phyloP scores from a whole-genome alignment of 2,329 filamentous ascomycete species.

The Setomelanomma holmii region DNA sequence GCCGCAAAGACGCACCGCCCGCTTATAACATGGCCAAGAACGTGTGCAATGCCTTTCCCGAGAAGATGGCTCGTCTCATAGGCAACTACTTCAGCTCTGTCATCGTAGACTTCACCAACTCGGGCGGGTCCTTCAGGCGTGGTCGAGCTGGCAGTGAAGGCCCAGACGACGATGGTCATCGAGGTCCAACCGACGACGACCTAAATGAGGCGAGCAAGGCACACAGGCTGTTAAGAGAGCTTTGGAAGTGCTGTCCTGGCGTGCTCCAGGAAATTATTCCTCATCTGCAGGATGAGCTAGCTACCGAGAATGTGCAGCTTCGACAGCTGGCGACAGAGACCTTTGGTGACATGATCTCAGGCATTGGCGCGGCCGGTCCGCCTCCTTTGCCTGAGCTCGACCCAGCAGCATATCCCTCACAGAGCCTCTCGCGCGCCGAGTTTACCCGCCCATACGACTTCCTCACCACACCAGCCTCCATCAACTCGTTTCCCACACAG shows the following conservation, averaged over 20 bases:
- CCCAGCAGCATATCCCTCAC: conserved; percentile 82
- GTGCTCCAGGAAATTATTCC: conserved; percentile 93
- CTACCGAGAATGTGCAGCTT: conserved; percentile 85
- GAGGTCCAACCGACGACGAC: conserved; percentile 79
- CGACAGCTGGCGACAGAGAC: conserved; percentile 91
- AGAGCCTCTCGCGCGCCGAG: conserved; percentile 58
- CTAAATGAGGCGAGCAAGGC: conserved; percentile 88
- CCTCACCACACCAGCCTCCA: conserved; percentile 82
- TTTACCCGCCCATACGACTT: conserved; percentile 59
- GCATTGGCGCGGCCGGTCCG: conserved; percentile 89
- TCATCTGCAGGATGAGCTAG: conserved; percentile 89
- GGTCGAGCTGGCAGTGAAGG: conserved; percentile 47
- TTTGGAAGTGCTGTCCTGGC: conserved; percentile 89
- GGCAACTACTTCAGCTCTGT: conserved; percentile 98
- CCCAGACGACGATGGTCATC: conserved; percentile 53
- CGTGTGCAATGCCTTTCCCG: conserved; percentile 85
- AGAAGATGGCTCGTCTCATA: conserved; percentile 94
- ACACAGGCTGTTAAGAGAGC: conserved; percentile 84
- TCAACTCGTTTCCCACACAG: conserved; percentile 86
- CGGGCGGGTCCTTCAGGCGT: conserved; percentile 24
- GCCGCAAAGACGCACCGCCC: conserved; percentile 86
- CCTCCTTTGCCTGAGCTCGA: conserved; percentile 76
- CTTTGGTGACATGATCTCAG: conserved; percentile 91
- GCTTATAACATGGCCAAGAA: conserved; percentile 97
- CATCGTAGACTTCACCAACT: conserved; percentile 79